Conservation (phyloP, 2,329 filamentous ascomycete species). For the Cladophialophora yegresii region DNA sequence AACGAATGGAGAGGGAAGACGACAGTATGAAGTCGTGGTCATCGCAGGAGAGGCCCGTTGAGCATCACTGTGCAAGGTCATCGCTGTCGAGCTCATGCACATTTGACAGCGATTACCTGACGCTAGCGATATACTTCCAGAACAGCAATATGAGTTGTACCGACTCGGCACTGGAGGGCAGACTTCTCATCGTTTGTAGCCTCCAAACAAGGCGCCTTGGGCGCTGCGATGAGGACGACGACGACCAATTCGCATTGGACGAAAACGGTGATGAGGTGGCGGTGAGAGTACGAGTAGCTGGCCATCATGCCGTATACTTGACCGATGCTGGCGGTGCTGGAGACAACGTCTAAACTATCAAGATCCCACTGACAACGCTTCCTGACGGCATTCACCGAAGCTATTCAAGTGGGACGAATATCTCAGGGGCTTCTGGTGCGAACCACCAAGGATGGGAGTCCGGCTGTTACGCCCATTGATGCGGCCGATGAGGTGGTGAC, state of each 20-base stretch:
- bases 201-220: not conserved
- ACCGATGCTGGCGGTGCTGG: not conserved
- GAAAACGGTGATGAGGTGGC: not conserved
- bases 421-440: not conserved
- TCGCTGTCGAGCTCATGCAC: conserved; percentile 14
- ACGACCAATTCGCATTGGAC: not conserved
- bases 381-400: not conserved
- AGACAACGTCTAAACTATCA: not conserved
- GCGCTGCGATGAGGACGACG: not conserved
- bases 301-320: not conserved
- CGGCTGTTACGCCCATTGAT: not conserved
- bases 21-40: conserved; percentile 4
- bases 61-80: not conserved
- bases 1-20: not conserved
- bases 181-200: not conserved
- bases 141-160: not conserved
- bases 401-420: not conserved
- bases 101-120: not conserved
- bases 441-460: not conserved
- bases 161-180: not conserved
- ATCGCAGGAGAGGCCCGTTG: conserved; percentile 10
- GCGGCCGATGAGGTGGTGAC: not conserved
- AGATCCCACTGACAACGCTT: not conserved
- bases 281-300: too few relatives aligned
- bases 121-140: not conserved